phyloP scores from a whole-genome alignment of 2,329 filamentous ascomycete species.

The Aspergillus neotritici region DNA sequence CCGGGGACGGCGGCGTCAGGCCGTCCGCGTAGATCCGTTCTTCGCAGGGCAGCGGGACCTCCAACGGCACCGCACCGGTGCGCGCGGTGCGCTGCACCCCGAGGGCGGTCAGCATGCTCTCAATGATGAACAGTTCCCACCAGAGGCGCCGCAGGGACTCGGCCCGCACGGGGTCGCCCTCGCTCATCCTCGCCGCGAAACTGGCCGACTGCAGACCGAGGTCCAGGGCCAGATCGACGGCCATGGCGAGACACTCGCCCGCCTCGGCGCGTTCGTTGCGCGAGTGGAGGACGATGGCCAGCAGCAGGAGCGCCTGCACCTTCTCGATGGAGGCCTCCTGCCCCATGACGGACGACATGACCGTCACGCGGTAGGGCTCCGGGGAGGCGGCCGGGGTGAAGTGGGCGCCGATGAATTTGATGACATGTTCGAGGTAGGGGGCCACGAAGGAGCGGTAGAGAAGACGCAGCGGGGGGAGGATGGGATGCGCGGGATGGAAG shows the following conservation, averaged over 20 bases:
- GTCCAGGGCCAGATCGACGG: slow-evolving; percentile 66
- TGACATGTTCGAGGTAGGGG: slow-evolving; percentile 47
- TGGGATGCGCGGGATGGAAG: slow-evolving; percentile 53
- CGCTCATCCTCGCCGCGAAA: slow-evolving; percentile 60
- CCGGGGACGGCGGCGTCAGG: slow-evolving; percentile 51
- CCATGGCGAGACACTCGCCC: slow-evolving; percentile 59
- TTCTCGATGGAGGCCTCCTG: slow-evolving; percentile 52
- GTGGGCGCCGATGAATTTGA: slow-evolving; percentile 53
- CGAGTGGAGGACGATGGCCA: slow-evolving; percentile 73
- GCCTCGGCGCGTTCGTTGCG: slow-evolving; percentile 66
- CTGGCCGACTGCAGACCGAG: slow-evolving; percentile 67
- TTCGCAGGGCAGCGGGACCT: slow-evolving; percentile 74
- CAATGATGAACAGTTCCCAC: slow-evolving; percentile 81
- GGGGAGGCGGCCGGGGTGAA: slow-evolving; percentile 45
- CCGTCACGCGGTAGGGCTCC: slow-evolving; percentile 38
- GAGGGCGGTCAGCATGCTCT: slow-evolving; percentile 78
- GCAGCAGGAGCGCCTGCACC: slow-evolving; percentile 72
- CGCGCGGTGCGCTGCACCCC: slow-evolving; percentile 48
- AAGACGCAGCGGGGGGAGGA: slow-evolving; percentile 47
- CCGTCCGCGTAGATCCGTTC: slow-evolving; percentile 56
- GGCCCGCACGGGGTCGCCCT: slow-evolving; percentile 62
- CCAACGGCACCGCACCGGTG: slow-evolving; percentile 62
- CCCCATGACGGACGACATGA: slow-evolving; percentile 27
- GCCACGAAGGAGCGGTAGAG: slow-evolving; percentile 36
- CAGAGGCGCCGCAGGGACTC: slow-evolving; percentile 85